Percentiles rank a stretch among this genome's conserved stretches.
These are phyloP conservation scores for Trichoderma erinaceum DNA, from an alignment of 495 filamentous ascomycete species.

Conservation along the genomic window DNA sequence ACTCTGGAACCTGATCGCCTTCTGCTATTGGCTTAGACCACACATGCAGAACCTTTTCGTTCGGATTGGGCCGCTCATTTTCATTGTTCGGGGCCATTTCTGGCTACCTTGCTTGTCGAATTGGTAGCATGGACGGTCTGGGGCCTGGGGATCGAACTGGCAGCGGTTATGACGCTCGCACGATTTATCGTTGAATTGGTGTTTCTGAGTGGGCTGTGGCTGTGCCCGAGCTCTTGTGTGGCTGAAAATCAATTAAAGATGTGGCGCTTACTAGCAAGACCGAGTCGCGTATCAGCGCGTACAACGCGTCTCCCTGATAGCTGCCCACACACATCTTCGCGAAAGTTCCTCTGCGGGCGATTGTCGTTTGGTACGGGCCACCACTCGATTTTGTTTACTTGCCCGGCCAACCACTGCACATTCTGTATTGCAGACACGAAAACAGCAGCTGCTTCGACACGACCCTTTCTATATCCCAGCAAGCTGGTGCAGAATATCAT, in stretches of 20 bases:
- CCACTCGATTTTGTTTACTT: background rate
- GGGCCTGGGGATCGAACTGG: background rate
- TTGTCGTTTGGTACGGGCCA: background rate
- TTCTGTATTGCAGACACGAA: background rate
- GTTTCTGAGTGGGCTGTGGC: background rate
- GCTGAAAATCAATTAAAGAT: constrained; percentile 14
- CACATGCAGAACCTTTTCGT: constrained; percentile 15
- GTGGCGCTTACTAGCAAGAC: background rate
- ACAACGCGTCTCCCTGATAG: background rate
- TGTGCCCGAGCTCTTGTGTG: background rate
- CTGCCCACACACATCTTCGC: background rate
- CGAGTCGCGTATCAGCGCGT: constrained; percentile 8
- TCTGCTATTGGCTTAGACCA: constrained; percentile 16
- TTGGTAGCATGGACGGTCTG: background rate
- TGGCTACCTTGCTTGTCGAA: constrained; percentile 8
- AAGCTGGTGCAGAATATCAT: background rate
- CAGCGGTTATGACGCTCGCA: constrained; percentile 4
- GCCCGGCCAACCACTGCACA: background rate
- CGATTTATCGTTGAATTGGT: constrained; percentile 6
- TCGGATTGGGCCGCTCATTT: constrained; percentile 4
- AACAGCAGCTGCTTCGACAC: background rate
- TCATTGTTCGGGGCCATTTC: constrained; percentile 15
- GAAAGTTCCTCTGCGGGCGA: background rate
- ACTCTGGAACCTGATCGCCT: constrained; percentile 20
- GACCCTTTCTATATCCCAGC: background rate